phyloP scores from a whole-genome alignment of 192 early-diverging fungal genomes.

The Coemansia sp. region DNA sequence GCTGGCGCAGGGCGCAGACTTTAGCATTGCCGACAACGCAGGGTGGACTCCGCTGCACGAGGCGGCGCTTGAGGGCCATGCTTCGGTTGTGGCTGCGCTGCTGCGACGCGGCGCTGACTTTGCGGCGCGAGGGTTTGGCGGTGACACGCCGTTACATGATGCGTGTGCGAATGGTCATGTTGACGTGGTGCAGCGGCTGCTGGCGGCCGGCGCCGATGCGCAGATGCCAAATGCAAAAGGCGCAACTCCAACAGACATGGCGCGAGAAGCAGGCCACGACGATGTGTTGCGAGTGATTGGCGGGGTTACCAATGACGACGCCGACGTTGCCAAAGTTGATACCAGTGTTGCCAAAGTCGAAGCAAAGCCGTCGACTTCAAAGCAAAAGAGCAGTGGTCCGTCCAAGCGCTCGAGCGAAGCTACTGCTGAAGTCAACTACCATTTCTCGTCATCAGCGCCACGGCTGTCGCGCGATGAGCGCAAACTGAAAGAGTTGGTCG shows the following conservation, averaged over 20 bases:
- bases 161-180: slow-evolving; percentile 61
- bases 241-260: slow-evolving; percentile 57
- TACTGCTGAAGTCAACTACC: slow-evolving; percentile 47
- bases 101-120: slow-evolving; percentile 62
- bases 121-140: slow-evolving; percentile 59
- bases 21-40: slow-evolving; percentile 66
- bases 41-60: slow-evolving; percentile 70
- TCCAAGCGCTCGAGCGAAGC: slow-evolving; percentile 33
- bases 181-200: slow-evolving; percentile 37
- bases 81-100: slow-evolving; percentile 29
- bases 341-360: background rate
- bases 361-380: background rate
- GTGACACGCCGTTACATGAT: slow-evolving; percentile 66
- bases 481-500: slow-evolving; percentile 66
- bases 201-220: slow-evolving; percentile 41
- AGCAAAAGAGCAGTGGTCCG: background rate
- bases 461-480: slow-evolving; percentile 67
- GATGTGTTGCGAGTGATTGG: slow-evolving; percentile 38
- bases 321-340: background rate
- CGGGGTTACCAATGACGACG: too few relatives aligned
- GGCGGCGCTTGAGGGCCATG: slow-evolving; percentile 61
- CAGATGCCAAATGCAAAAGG: slow-evolving; percentile 45
- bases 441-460: slow-evolving; percentile 42
- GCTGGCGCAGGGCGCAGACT: slow-evolving; percentile 64
- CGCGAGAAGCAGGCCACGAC: slow-evolving; percentile 49